Conservation (phyloP, 2,329 filamentous ascomycete genomes). For the Paraphoma sp. region DNA sequence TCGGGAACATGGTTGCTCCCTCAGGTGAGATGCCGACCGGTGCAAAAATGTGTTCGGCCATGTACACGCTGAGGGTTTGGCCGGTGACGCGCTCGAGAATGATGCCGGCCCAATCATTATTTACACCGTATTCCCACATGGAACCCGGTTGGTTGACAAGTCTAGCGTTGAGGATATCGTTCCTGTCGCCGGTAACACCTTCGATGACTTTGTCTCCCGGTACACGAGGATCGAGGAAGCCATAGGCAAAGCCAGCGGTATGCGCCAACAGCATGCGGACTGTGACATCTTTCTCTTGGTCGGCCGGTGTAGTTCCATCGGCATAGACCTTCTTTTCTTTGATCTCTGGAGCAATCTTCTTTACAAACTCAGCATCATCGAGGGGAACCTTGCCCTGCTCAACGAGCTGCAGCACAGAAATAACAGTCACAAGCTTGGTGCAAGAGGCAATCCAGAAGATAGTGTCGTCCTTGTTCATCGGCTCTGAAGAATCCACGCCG, state of each 20-base stretch:
- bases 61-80: conserved; percentile 53
- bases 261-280: conserved; percentile 59
- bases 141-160: conserved; percentile 69
- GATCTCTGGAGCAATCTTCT: conserved; percentile 45
- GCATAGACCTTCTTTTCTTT: conserved; percentile 51
- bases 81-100: conserved; percentile 55
- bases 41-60: conserved; percentile 55
- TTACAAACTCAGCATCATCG: conserved; percentile 42
- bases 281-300: conserved; percentile 55
- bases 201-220: conserved; percentile 58
- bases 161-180: conserved; percentile 59
- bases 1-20: conserved; percentile 65
- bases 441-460: conserved; percentile 66
- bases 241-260: conserved; percentile 59
- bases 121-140: conserved; percentile 62
- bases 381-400: conserved; percentile 46
- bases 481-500: conserved; percentile 50
- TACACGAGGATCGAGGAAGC: conserved; percentile 56
- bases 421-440: conserved; percentile 49
- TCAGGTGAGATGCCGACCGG: conserved; percentile 52
- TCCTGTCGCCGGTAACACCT: conserved; percentile 63
- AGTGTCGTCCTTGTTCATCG: conserved; percentile 64
- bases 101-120: conserved; percentile 49
- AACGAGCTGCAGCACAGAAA: conserved; percentile 44
- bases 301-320: conserved; percentile 41